Evolutionary conservation across 2,329 filamentous ascomycete species (phyloP).

Genomic region (Dendrostoma leiphaemia): DNA sequence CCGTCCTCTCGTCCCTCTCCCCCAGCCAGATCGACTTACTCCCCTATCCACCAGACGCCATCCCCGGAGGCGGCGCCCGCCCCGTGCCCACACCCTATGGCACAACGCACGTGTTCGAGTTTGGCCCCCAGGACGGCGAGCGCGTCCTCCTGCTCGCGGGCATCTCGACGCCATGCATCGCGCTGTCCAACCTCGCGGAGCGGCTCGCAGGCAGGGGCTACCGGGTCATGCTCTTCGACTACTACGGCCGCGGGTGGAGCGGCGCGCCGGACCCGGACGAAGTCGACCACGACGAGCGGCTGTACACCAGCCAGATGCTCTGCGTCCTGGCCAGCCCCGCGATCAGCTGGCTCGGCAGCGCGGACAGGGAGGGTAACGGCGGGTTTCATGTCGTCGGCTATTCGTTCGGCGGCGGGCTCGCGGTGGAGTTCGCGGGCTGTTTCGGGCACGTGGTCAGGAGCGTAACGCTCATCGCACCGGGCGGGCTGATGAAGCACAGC

Average conservation of each 20-base stretch:
- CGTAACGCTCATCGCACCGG: slow-evolving; percentile 75
- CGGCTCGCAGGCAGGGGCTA: slow-evolving; percentile 64
- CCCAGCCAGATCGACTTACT: neutral
- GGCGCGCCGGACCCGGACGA: slow-evolving; percentile 63
- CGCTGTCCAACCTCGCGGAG: slow-evolving; percentile 65
- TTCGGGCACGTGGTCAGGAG: slow-evolving; percentile 69
- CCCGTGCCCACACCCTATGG: slow-evolving; percentile 76
- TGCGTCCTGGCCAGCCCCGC: slow-evolving; percentile 68
- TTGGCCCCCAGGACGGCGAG: slow-evolving; percentile 68
- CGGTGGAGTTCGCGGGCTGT: slow-evolving; percentile 68
- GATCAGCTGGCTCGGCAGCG: slow-evolving; percentile 61
- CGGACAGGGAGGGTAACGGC: slow-evolving; percentile 11
- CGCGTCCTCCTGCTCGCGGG: slow-evolving; percentile 80
- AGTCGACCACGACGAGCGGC: slow-evolving; percentile 67
- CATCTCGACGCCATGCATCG: slow-evolving; percentile 78
- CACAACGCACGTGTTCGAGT: slow-evolving; percentile 76
- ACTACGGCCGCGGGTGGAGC: slow-evolving; percentile 68
- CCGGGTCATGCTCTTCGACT: slow-evolving; percentile 77
- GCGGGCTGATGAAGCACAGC: slow-evolving; percentile 59
- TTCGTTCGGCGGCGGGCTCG: slow-evolving; percentile 78
- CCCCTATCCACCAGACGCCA: slow-evolving; percentile 62
- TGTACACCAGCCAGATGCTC: slow-evolving; percentile 72
- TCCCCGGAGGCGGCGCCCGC: slow-evolving; percentile 71
- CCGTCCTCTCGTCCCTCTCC: neutral
- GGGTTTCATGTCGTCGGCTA: slow-evolving; percentile 73